phyloP scores from a whole-genome alignment of 2,329 filamentous ascomycete species.

The Epichloe festucae region DNA sequence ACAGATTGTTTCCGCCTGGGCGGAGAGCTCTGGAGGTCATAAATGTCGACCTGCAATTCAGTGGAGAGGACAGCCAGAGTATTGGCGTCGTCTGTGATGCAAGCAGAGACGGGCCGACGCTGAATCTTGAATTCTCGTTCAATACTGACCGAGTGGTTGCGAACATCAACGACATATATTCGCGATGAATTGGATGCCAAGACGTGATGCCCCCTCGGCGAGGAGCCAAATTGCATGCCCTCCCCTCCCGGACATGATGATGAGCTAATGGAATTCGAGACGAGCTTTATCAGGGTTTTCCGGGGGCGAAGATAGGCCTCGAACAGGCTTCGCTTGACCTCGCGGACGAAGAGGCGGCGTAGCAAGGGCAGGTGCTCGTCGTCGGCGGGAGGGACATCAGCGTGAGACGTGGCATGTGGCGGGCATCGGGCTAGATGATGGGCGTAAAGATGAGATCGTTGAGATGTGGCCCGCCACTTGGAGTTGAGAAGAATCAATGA shows the following conservation, averaged over 20 bases:
- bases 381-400: conserved; percentile 22
- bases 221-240: conserved; percentile 73
- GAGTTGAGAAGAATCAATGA: conserved; percentile 52
- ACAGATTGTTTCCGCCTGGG: conserved; percentile 63
- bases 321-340: conserved; percentile 67
- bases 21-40: conserved; percentile 51
- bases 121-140: conserved; percentile 69
- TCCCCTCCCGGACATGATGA: conserved; percentile 78
- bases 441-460: conserved; percentile 49
- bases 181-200: conserved; percentile 77
- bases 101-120: conserved; percentile 61
- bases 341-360: conserved; percentile 52
- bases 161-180: conserved; percentile 65
- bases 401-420: conserved; percentile 41
- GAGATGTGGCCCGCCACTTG: conserved; percentile 52
- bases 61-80: conserved; percentile 68
- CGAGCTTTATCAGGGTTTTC: conserved; percentile 61
- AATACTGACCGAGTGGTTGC: conserved; percentile 45
- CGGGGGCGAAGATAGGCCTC: conserved; percentile 60
- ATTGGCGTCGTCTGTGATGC: conserved; percentile 66
- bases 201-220: conserved; percentile 59
- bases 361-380: conserved; percentile 44
- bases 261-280: conserved; percentile 74
- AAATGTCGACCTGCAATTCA: conserved; percentile 78
- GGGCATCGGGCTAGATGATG: conserved; percentile 49